Evolutionary conservation across 768 basidiomycete species (phyloP), one percentile per base, ranked within the genome.

Genomic region (Termitomyces sp.): DNA sequence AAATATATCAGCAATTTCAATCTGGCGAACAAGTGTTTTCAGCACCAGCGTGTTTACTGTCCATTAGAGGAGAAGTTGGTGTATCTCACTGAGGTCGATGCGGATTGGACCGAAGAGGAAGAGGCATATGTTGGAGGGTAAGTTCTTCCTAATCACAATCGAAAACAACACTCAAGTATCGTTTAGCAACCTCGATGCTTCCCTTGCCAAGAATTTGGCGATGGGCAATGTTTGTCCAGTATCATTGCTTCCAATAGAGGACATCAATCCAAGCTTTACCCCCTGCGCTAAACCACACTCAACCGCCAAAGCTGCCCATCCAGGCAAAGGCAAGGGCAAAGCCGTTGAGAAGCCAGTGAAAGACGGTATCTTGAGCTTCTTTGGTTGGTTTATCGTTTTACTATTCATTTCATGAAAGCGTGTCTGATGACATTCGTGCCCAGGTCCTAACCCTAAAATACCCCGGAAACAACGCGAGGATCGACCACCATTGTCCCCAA

Each of bases 21-120:
- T 57, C 73, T 90, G 53, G 95, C 97, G 5, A 95, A 98, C 69
- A 87, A 87, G 62, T 95, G 92, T 52, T 99, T 98, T 67, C 75
- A 91, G 51, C 87, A 98, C 70, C 97, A 98, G 66, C 79, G 94
- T 54, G 94, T 98, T 40, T 99, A 90, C 69, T 88, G 92, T 71
- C 94, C 96, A 0, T 60, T 73, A 21, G 61, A 74, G 34, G 77
- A 86, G 69, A 76, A 70, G 55, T 74, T 98, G 14, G 87, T 92
- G 1, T 82, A 90, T 67, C 70, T 98, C 57, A 84, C 80, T 25
- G 82, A 84, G 1, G 77, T 89, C 0, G 78, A 74, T 32, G 79
- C 66, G n/a, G 76, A 71, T 6, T 86, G 83, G 80, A 80, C 82
- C 62, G 76, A 78, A 16, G 81, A 80, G 56, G 75, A 76, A n/a